A percentile compares a stretch with the other conserved stretches of the same genome.
Evolutionary conservation across 1,284 basidiomycete genomes (phyloP).

Genomic region (Papiliotrema nemorosa): DNA sequence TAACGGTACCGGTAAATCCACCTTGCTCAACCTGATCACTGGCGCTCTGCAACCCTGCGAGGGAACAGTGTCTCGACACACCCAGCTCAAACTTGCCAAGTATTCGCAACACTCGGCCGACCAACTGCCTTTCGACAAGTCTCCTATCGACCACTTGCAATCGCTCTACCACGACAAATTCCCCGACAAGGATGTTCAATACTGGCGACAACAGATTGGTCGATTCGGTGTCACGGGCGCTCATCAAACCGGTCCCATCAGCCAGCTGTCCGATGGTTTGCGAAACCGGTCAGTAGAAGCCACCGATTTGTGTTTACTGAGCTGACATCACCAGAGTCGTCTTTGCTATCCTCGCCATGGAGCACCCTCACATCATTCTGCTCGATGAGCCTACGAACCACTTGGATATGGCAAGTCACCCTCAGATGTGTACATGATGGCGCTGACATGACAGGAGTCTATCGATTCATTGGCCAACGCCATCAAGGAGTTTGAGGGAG

Average conservation of each 20-base stretch:
- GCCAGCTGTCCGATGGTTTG: slow-evolving; percentile 90
- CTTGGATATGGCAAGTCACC: slow-evolving; percentile 49
- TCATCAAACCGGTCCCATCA: slow-evolving; percentile 92
- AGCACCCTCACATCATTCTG: slow-evolving; percentile 84
- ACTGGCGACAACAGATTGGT: slow-evolving; percentile 91
- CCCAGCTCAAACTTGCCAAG: slow-evolving; percentile 87
- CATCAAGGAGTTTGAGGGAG: slow-evolving; percentile 96
- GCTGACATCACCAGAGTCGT: slow-evolving; percentile 48
- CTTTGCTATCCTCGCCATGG: slow-evolving; percentile 68
- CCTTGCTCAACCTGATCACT: slow-evolving; percentile 92
- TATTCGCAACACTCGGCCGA: slow-evolving; percentile 99
- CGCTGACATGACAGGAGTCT: slow-evolving; percentile 57
- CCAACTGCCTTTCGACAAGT: slow-evolving; percentile 90
- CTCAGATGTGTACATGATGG: neutral
- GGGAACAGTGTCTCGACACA: slow-evolving; percentile 85
- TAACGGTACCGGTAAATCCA: slow-evolving; percentile 98
- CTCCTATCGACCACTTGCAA: slow-evolving; percentile 94
- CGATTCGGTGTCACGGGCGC: slow-evolving; percentile 91
- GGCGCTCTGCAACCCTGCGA: slow-evolving; percentile 73
- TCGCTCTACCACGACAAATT: slow-evolving; percentile 72
- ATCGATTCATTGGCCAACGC: slow-evolving; percentile 92
- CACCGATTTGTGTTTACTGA: too few relatives aligned
- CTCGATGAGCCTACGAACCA: slow-evolving; percentile 63
- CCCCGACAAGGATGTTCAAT: slow-evolving; percentile 86
- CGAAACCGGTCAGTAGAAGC: slow-evolving; percentile 69